A percentile compares a stretch with the other conserved stretches of the same genome.
phyloP scores from a whole-genome alignment of 2,329 filamentous ascomycete species.

The Conoideocrella luteorostrata region DNA sequence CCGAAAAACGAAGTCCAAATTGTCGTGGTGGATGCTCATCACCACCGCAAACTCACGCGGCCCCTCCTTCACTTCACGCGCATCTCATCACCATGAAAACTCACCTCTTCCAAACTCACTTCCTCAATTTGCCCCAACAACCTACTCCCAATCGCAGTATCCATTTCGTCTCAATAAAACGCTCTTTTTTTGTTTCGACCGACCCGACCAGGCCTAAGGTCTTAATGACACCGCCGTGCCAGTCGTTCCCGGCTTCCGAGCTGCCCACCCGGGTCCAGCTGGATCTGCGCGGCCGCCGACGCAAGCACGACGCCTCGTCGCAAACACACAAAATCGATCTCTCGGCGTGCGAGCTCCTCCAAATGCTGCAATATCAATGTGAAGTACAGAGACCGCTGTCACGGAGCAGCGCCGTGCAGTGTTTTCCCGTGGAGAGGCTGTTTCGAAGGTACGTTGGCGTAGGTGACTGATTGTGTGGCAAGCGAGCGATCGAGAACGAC shows the following conservation, averaged over 20 bases:
- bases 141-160: conserved; percentile 38
- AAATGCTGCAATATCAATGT: conserved; percentile 57
- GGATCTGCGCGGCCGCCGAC: conserved; percentile 41
- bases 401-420: conserved; percentile 42
- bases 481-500: background rate
- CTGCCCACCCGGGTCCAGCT: conserved; percentile 44
- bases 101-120: conserved; percentile 53
- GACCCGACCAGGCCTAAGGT: too few relatives aligned
- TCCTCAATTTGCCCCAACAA: conserved; percentile 51
- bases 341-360: conserved; percentile 47
- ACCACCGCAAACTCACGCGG: too few relatives aligned
- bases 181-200: background rate
- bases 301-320: conserved; percentile 38
- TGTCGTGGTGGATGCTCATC: too few relatives aligned
- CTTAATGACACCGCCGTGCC: conserved; percentile 53
- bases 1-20: background rate
- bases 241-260: conserved; percentile 45
- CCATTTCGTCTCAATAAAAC: conserved; percentile 19
- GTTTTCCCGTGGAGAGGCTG: conserved; percentile 51
- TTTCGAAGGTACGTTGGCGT: conserved; percentile 50
- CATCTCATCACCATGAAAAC: too few relatives aligned
- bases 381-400: conserved; percentile 42
- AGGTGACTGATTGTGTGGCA: background rate
- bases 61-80: too few relatives aligned
- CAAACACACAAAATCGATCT: conserved; percentile 40